A percentile compares a stretch with the other conserved stretches of the same genome.
Conservation (phyloP, 306 rosid genomes). For the Lagenaria siceraria region DNA sequence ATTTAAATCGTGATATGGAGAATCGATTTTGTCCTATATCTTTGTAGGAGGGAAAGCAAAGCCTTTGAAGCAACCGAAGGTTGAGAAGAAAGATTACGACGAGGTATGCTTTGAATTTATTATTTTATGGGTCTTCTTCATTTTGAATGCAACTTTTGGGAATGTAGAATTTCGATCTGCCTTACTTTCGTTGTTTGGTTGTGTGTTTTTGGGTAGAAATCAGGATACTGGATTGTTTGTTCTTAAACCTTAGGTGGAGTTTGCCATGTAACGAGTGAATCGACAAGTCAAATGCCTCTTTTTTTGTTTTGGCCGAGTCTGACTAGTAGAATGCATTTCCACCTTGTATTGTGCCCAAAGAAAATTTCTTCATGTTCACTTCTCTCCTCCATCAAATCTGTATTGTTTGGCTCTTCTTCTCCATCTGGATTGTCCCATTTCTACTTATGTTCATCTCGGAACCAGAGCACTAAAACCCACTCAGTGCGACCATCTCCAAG, state of each 20-base stretch:
- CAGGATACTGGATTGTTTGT: background rate
- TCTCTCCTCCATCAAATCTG: background rate
- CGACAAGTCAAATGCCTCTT: background rate
- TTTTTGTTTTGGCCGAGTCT: background rate
- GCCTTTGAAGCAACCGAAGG: conserved; percentile 92
- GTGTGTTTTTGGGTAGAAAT: background rate
- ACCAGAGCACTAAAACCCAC: background rate
- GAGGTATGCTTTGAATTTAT: conserved; percentile 35
- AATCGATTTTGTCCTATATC: background rate
- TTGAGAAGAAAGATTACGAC: conserved; percentile 69
- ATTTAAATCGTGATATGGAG: background rate
- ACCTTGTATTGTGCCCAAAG: background rate
- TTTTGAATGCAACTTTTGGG: background rate
- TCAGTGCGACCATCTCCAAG: conserved; percentile 3
- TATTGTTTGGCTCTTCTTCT: background rate
- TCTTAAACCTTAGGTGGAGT: background rate
- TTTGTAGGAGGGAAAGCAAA: conserved; percentile 80
- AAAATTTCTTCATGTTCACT: background rate
- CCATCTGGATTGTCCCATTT: background rate
- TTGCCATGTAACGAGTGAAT: background rate
- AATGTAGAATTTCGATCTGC: background rate
- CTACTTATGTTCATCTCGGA: conserved; percentile 10
- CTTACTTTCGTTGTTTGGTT: background rate
- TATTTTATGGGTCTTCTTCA: background rate
- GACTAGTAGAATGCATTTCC: background rate